Percentiles rank a stretch among this genome's conserved stretches.
These are phyloP conservation scores for Cytospora schulzeri DNA, from an alignment of 2,329 filamentous ascomycete genomes.

Conservation along the genomic window DNA sequence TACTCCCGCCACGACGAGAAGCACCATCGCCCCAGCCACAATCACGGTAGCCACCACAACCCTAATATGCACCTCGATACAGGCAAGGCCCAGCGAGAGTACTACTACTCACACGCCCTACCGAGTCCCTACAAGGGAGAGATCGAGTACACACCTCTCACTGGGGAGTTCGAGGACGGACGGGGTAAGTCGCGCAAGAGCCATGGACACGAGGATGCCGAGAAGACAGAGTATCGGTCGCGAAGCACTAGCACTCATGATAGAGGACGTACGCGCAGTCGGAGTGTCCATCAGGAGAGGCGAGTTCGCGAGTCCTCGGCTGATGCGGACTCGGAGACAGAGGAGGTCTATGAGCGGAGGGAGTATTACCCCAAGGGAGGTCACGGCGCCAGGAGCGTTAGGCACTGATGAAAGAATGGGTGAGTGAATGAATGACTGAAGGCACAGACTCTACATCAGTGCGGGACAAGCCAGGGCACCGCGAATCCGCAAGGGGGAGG, in stretches of 20 bases:
- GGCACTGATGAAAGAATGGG: constrained; percentile 8
- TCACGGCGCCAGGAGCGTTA: neutral
- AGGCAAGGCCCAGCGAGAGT: constrained; percentile 23
- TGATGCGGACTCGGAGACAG: constrained; percentile 24
- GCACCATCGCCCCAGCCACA: constrained; percentile 11
- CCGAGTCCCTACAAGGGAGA: constrained; percentile 25
- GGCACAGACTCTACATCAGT: neutral
- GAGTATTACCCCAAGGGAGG: constrained; percentile 12
- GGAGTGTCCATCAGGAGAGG: constrained; percentile 24
- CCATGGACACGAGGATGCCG: neutral
- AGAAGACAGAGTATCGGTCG: constrained; percentile 15
- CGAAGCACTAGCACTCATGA: constrained; percentile 23
- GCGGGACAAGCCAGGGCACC: neutral
- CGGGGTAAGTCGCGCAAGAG: neutral
- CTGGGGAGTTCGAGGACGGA: constrained; percentile 21
- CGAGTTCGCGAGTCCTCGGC: constrained; percentile 14
- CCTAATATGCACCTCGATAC: constrained; percentile 22
- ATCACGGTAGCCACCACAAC: constrained; percentile 16
- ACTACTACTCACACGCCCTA: constrained; percentile 27
- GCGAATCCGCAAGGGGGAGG: neutral
- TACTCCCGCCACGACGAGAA: constrained; percentile 23
- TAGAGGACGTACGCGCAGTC: constrained; percentile 23
- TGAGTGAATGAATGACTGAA: neutral
- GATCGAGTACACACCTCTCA: constrained; percentile 25
- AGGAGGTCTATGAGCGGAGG: constrained; percentile 14